These are phyloP conservation scores for Globisporangium camurandrum DNA, from an alignment of 352 stramenopile species.

Conservation along the genomic window DNA sequence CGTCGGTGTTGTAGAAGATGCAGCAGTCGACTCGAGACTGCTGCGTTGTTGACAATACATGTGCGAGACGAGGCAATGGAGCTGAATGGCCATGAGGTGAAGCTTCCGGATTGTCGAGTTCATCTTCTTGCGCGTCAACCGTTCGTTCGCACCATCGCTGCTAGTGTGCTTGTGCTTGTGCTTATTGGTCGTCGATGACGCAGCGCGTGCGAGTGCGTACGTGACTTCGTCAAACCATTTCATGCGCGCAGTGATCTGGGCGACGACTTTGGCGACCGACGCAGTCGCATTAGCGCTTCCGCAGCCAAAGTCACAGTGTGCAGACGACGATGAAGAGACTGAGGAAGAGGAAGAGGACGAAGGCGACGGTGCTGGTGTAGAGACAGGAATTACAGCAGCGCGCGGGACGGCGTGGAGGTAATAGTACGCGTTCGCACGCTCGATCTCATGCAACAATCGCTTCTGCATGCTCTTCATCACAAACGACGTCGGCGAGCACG, in stretches of 20 bases:
- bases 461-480: constrained; percentile 61
- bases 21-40: too few relatives aligned
- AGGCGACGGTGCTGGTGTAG: background rate
- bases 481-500: constrained; percentile 40
- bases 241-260: constrained; percentile 73
- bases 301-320: constrained; percentile 55
- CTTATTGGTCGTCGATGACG: too few relatives aligned
- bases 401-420: constrained; percentile 38
- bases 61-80: constrained; percentile 65
- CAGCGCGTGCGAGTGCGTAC: constrained; percentile 58
- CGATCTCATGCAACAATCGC: constrained; percentile 51
- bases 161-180: constrained; percentile 19
- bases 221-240: constrained; percentile 70
- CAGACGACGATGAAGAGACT: too few relatives aligned
- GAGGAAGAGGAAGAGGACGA: too few relatives aligned
- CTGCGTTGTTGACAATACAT: too few relatives aligned
- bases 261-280: constrained; percentile 65
- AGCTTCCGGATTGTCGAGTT: constrained; percentile 78
- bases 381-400: constrained; percentile 5
- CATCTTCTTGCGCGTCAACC: constrained; percentile 73
- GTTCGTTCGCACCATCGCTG: constrained; percentile 12
- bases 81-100: constrained; percentile 65
- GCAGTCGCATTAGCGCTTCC: constrained; percentile 34
- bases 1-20: too few relatives aligned
- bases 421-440: constrained; percentile 66